Percentiles rank a stretch among this genome's conserved stretches.
Evolutionary conservation across 2,329 filamentous ascomycete species (phyloP).

Genomic region (Mariannaea sp.): DNA sequence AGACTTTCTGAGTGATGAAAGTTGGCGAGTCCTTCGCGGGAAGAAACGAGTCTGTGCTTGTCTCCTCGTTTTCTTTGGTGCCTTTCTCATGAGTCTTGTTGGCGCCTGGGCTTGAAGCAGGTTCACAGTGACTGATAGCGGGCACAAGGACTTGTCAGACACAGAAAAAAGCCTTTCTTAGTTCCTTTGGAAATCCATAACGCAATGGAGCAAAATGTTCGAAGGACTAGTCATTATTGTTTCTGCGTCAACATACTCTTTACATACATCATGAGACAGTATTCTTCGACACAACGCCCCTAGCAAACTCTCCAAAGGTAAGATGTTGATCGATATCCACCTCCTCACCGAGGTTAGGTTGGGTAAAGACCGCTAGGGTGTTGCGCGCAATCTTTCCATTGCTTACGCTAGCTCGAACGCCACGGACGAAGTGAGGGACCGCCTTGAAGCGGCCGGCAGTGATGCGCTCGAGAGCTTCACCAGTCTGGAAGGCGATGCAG

Average conservation of each 20-base stretch:
- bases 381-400: conserved; percentile 71
- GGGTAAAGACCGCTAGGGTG: conserved; percentile 94
- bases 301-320: conserved; percentile 77
- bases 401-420: conserved; percentile 62
- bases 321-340: conserved; percentile 70
- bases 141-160: too few relatives aligned
- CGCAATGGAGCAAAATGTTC: too few relatives aligned
- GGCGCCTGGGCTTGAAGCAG: conserved; percentile 62
- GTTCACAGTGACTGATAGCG: not conserved
- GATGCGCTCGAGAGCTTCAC: conserved; percentile 88
- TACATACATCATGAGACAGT: conserved; percentile 47
- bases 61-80: conserved; percentile 61
- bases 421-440: conserved; percentile 93
- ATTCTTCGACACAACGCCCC: conserved; percentile 63
- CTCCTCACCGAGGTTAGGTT: conserved; percentile 85
- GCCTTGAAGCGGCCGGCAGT: conserved; percentile 90
- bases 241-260: not conserved
- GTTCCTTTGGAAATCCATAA: too few relatives aligned
- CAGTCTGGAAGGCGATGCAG: conserved; percentile 95
- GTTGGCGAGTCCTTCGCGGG: conserved; percentile 61
- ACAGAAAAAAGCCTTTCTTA: too few relatives aligned
- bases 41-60: conserved; percentile 59
- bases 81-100: conserved; percentile 66
- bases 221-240: too few relatives aligned
- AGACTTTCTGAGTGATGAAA: conserved; percentile 70